Base-by-base conservation (phyloP, 345 rosid genomes). In the Syzygium jambos region DNA sequence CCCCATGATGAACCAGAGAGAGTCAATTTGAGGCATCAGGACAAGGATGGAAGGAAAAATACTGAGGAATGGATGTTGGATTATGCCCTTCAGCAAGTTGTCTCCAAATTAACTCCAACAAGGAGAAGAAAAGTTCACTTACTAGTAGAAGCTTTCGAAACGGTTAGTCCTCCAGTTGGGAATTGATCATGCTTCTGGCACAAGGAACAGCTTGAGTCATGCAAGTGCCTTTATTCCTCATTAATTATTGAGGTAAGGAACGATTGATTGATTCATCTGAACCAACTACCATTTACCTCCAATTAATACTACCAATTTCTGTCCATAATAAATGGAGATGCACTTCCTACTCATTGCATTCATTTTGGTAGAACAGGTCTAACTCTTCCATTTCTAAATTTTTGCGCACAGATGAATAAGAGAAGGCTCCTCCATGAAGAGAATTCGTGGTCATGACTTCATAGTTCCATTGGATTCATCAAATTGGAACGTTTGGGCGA, bases 31-130 rank as follows among this genome's bases (percentile, higher is more conserved):
- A 93, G 95, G 93, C 96, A 91, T 90, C 98, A 92, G 90, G 93
- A 89, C 87, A 88, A 87, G 87, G 92, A 89, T 65, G 96, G 92
- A 88, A 94, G 92, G 89, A 95, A 93, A 91, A 92, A 91, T 84
- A 88, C 91, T 2, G 99, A 95, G 51, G 98, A 95, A 88, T 98
- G 98, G 98, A 96, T 96, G 98, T 95, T 96, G 21, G 98, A 98
- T 90, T 90, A 92, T 87, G 93, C 98, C 51, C 95, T 98, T 88
- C 98, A 92, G 92, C 93, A 87, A 84, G 99, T 94, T 53, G 97
- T 98, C 87, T 90, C 98, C 7, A 92, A 92, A 89, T 93, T 98
- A 85, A 95, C 96, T 77, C 98, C 98, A 53, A 97, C 95, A 53
- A 90, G 98, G 89, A 94, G 91, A 90, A 93, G 94, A 88, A 96